Conservation (phyloP, 2,329 filamentous ascomycete species). For the Claviceps humidiphila region DNA sequence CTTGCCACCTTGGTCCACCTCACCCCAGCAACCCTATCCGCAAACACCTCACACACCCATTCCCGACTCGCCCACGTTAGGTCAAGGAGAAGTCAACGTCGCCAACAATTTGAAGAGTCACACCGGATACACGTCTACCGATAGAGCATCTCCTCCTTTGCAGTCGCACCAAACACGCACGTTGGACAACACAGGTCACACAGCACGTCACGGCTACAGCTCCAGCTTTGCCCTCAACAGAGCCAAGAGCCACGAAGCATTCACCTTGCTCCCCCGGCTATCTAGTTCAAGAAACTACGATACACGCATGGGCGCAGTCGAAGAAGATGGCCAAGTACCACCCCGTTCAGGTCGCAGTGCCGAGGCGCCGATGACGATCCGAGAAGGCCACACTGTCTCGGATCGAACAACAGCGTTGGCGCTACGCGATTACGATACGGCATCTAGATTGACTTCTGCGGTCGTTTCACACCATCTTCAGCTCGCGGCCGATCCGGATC, state of each 20-base stretch:
- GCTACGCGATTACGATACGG: constrained; percentile 2
- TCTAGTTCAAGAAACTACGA: not conserved
- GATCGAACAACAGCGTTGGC: not conserved
- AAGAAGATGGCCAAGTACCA: not conserved
- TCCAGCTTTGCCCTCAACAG: constrained; percentile 13
- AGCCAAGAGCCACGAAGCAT: constrained; percentile 10
- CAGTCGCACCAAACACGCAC: not conserved
- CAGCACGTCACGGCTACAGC: constrained; percentile 1
- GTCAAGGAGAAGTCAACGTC: not conserved
- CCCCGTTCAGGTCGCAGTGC: not conserved
- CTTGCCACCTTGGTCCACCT: not conserved
- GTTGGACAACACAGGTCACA: too few species aligned
- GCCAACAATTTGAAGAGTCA: not conserved
- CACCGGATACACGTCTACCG: not conserved
- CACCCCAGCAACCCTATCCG: not conserved
- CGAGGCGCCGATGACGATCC: not conserved
- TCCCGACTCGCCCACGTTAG: constrained; percentile 5
- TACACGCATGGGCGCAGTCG: not conserved
- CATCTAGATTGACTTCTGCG: not conserved
- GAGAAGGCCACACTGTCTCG: not conserved
- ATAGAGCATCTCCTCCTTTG: not conserved
- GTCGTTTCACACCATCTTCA: not conserved
- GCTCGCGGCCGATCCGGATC: not conserved
- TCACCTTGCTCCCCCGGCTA: constrained; percentile 11
- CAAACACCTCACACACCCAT: not conserved